Conservation (phyloP, 768 basidiomycete genomes). For the Kwoniella sp. region DNA sequence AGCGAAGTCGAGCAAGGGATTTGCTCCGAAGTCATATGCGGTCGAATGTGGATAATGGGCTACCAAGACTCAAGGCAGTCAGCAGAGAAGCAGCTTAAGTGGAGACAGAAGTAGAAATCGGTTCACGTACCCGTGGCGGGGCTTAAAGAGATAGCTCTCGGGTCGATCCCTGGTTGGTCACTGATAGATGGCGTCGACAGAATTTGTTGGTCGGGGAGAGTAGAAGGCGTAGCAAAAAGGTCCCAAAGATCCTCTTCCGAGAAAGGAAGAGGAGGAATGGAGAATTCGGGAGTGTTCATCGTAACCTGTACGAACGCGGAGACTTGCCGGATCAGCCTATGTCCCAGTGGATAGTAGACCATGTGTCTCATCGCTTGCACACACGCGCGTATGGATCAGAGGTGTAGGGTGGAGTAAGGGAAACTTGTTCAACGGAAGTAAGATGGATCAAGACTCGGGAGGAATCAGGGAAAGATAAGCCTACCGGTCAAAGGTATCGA, state of each 20-base stretch:
- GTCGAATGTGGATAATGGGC: too few relatives aligned
- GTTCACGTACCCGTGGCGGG: background rate
- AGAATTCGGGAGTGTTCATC: background rate
- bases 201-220: background rate
- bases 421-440: background rate
- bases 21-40: too few relatives aligned
- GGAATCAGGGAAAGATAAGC: background rate
- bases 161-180: background rate
- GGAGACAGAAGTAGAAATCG: background rate
- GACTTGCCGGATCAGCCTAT: background rate
- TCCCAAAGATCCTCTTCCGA: background rate
- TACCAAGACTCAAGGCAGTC: too few relatives aligned
- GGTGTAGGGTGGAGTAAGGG: background rate
- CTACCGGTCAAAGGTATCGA: conserved; percentile 4
- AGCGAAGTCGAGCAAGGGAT: too few relatives aligned
- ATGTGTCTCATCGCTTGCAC: background rate
- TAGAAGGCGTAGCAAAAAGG: background rate
- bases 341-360: too few relatives aligned
- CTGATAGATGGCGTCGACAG: background rate
- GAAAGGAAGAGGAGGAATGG: background rate
- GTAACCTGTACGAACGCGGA: too few relatives aligned
- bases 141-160: background rate
- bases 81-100: background rate
- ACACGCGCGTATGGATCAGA: too few relatives aligned
- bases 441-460: background rate